Evolutionary conservation across 805 yeast species (phyloP).

Genomic region (Sugiyamaella lignohabitans): DNA sequence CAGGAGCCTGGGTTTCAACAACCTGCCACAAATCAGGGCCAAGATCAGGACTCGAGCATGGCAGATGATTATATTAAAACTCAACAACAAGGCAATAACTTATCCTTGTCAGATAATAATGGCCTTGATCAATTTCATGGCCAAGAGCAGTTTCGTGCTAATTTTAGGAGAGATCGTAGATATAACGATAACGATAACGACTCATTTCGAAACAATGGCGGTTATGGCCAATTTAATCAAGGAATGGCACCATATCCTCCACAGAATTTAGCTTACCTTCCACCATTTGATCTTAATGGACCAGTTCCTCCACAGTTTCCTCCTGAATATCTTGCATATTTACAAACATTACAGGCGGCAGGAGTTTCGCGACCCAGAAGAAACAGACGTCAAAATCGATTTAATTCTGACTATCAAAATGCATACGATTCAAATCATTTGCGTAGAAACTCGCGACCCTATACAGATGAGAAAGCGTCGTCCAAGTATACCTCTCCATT

Average conservation of each 20-base stretch:
- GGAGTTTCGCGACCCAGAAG: background rate
- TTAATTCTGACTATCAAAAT: background rate
- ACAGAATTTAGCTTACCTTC: too few species aligned
- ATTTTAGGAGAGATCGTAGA: constrained; percentile 19
- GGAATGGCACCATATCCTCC: background rate
- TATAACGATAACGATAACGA: background rate
- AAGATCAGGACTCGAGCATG: background rate
- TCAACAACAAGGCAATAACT: background rate
- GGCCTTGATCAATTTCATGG: constrained; percentile 15
- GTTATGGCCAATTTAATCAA: background rate
- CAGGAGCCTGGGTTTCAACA: background rate
- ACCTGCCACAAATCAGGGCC: background rate
- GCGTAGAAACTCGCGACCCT: background rate
- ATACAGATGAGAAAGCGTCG: constrained; percentile 9
- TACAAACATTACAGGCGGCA: background rate
- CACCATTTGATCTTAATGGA: background rate
- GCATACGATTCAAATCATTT: background rate
- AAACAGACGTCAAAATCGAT: background rate
- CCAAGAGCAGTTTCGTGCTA: constrained; percentile 26
- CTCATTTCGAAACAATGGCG: background rate
- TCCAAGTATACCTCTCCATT: constrained; percentile 9
- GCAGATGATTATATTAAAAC: too few species aligned
- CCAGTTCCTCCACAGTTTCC: background rate
- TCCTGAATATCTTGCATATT: background rate
- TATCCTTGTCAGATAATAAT: background rate